Base-by-base conservation (phyloP, 2,329 filamentous ascomycete species). In the Colletotrichum sp. region DNA sequence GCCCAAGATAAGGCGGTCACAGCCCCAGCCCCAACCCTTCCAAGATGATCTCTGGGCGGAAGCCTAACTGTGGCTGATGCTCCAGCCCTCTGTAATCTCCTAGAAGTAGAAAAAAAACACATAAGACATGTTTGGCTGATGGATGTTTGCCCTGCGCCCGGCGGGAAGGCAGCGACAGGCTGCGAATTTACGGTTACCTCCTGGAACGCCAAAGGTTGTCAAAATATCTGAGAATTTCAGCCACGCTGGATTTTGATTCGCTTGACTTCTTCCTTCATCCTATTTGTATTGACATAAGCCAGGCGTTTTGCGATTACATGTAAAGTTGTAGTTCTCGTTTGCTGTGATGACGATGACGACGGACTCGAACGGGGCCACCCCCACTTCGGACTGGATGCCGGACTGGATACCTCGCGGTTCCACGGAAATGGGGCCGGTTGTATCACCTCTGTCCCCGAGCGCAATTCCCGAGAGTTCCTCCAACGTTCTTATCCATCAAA, bases 361-460 rank as follows among this genome's bases (percentile, higher is more conserved):
- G 32, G 62, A 65, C 24, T 34, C 62, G 62, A 24, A 28, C 21
- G 7, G 62, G 62, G 21, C n/a, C 62, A 24, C 7, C 32, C 18
- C 66, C 26, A 32, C 52, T 21, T 60, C 77, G 30, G 76, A 78
- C n/a, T 79, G 78, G 78, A 44, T 77, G 7, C 78, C 78, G 32
- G 78, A 79, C 52, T 79, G 78, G 78, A 55, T 67, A 24, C 62
- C 16, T 10, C n/a, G 13, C 34, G 21, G 36, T 18, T 24, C 62
- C 62, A 39, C n/a, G 13, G 34, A 65, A 39, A 26, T 28, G 34
- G n/a, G 24, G 12, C 62, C n/a, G n/a, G n/a, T 21, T 6, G 24
- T 13, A 4, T 62, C 28, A 62, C 59, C 59, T 59, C 7, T 7
- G 55, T 10, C 21, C 5, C 24, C 55, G 55, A 59, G 21, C 13